Conservation (phyloP, 2,329 filamentous ascomycete genomes). For the Cordyceps tenuipes region DNA sequence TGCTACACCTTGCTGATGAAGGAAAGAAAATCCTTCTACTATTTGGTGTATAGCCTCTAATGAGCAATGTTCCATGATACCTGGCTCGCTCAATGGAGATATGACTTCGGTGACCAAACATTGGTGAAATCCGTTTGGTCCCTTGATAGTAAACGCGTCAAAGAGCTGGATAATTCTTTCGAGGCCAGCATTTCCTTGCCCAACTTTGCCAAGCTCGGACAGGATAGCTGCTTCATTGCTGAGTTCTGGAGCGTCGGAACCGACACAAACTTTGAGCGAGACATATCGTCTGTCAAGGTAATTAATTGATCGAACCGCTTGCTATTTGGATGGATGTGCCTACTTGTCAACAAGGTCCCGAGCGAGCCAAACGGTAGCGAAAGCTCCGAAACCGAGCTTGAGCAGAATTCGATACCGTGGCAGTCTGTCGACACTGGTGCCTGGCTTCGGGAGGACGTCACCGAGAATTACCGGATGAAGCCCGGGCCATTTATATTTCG, state of each 20-base stretch:
- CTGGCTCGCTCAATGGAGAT: background rate
- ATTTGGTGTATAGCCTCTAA: background rate
- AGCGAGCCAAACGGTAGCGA: background rate
- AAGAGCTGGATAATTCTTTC: background rate
- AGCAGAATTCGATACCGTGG: background rate
- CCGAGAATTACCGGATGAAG: background rate
- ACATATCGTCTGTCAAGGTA: background rate
- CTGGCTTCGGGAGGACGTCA: background rate
- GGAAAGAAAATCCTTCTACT: background rate
- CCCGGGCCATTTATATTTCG: background rate
- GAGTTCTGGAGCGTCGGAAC: background rate
- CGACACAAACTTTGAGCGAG: background rate
- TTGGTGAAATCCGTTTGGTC: background rate
- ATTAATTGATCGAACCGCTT: too few relatives aligned
- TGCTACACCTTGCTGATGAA: background rate
- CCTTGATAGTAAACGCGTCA: background rate
- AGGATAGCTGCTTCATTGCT: background rate
- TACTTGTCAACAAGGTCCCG: background rate
- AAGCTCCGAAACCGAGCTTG: background rate
- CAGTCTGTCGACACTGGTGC: background rate
- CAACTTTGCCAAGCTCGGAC: background rate
- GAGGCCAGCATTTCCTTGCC: background rate
- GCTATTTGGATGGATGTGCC: background rate
- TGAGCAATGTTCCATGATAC: background rate
- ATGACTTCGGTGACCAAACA: background rate